These are phyloP conservation scores for Adansonia grandidieri DNA, from an alignment of 441 rosid species.

Conservation along the genomic window DNA sequence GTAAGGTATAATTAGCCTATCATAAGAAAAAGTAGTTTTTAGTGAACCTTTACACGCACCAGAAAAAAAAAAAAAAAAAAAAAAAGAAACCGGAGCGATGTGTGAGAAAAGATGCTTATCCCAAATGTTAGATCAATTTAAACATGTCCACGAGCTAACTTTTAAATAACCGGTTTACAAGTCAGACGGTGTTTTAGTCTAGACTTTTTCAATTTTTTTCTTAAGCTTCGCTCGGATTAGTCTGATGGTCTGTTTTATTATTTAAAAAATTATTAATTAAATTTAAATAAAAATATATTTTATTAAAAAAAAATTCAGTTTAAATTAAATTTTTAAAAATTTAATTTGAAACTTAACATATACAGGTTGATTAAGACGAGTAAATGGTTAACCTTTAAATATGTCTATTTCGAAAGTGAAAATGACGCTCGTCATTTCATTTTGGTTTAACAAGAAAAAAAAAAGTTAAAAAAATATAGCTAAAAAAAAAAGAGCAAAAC, in stretches of 20 bases:
- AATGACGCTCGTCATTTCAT: conserved; percentile 28
- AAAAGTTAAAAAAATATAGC: neutral
- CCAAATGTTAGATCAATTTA: conserved; percentile 26
- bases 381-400: too few relatives aligned
- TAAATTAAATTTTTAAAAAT: too few relatives aligned
- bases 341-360: too few relatives aligned
- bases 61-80: neutral
- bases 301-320: too few relatives aligned
- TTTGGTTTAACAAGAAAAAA: conserved; percentile 8
- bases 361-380: too few relatives aligned
- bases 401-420: conserved; percentile 9
- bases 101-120: conserved; percentile 27
- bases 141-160: conserved; percentile 13
- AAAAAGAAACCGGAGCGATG: too few relatives aligned
- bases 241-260: too few relatives aligned
- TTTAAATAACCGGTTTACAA: neutral
- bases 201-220: too few relatives aligned
- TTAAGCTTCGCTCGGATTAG: too few relatives aligned
- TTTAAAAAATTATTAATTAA: too few relatives aligned
- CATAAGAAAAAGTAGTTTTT: conserved; percentile 32
- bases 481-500: neutral
- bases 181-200: too few relatives aligned
- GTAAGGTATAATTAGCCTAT: conserved; percentile 42
- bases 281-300: too few relatives aligned
- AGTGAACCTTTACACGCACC: conserved; percentile 5